A percentile compares a stretch with the other conserved stretches of the same genome.
phyloP scores from a whole-genome alignment of 768 basidiomycete species.

The Pleurotus cornucopiae region DNA sequence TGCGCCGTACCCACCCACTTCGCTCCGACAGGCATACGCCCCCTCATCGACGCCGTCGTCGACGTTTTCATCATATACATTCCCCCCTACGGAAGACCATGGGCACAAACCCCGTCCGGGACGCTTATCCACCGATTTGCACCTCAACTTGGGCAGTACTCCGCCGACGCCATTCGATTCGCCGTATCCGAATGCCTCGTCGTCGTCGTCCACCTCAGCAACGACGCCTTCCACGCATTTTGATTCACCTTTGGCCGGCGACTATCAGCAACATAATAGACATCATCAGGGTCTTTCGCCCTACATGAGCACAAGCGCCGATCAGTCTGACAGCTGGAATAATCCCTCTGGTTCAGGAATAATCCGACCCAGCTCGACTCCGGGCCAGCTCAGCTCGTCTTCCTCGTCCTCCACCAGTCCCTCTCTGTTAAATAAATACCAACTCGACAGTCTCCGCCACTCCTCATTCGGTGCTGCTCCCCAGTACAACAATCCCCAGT shows the following conservation, averaged over 20 bases:
- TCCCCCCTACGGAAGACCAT: constrained; percentile 45
- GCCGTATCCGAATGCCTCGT: constrained; percentile 47
- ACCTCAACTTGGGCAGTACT: constrained; percentile 31
- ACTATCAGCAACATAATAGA: constrained; percentile 42
- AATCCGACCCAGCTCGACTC: constrained; percentile 64
- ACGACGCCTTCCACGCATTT: constrained; percentile 45
- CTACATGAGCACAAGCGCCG: constrained; percentile 25
- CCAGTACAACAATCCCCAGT: constrained; percentile 18
- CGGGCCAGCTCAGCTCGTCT: constrained; percentile 37
- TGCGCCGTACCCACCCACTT: constrained; percentile 51
- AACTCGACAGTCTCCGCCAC: constrained; percentile 60
- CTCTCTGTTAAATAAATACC: constrained; percentile 58
- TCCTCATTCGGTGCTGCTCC: constrained; percentile 59
- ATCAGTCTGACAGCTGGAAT: constrained; percentile 50
- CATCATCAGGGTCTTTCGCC: constrained; percentile 36
- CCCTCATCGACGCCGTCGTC: constrained; percentile 27
- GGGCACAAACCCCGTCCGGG: constrained; percentile 41
- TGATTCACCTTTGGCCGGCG: constrained; percentile 42
- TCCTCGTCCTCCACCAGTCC: constrained; percentile 15
- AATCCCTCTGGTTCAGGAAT: constrained; percentile 46
- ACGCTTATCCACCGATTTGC: constrained; percentile 42
- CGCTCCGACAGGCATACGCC: constrained; percentile 43
- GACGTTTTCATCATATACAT: constrained; percentile 46
- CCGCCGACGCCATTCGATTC: constrained; percentile 50
- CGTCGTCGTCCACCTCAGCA: constrained; percentile 43